Percentiles rank a stretch among this genome's conserved stretches.
Evolutionary conservation across 805 yeast species (phyloP).

Genomic region (Zygosaccharomyces rouxii): DNA sequence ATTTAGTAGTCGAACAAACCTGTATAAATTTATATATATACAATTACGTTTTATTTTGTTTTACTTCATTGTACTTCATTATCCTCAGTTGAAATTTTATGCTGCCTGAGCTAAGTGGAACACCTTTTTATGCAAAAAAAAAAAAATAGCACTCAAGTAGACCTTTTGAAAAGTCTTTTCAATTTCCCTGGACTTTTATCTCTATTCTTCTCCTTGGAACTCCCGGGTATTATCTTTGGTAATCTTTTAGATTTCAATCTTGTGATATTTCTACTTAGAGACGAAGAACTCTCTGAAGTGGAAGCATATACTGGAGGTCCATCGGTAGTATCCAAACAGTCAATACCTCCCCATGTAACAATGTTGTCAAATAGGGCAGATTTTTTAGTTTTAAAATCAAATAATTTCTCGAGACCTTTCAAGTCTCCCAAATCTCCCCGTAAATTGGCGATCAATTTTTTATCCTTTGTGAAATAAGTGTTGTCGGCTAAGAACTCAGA

Average conservation of each 20-base stretch:
- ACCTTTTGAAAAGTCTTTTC: slow-evolving; percentile 10
- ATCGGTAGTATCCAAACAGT: not conserved
- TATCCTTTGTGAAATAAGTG: slow-evolving; percentile 13
- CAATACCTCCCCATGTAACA: slow-evolving; percentile 4
- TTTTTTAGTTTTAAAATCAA: slow-evolving; percentile 5
- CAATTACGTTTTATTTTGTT: not conserved
- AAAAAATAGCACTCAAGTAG: not conserved
- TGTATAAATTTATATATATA: not conserved
- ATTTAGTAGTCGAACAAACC: not conserved
- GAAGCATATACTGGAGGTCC: slow-evolving; percentile 1
- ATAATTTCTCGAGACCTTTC: slow-evolving; percentile 12
- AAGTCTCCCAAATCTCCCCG: slow-evolving; percentile 8
- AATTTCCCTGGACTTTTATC: slow-evolving; percentile 1
- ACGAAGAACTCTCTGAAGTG: slow-evolving; percentile 5
- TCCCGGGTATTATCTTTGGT: not conserved
- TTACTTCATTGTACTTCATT: not conserved
- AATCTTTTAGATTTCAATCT: slow-evolving; percentile 7
- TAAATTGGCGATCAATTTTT: slow-evolving; percentile 13
- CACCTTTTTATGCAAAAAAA: not conserved
- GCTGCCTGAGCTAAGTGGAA: not conserved
- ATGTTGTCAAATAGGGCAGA: slow-evolving; percentile 9
- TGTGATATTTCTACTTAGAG: slow-evolving; percentile 7
- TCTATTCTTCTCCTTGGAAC: slow-evolving; percentile 5
- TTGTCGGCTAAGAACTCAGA: slow-evolving; percentile 16
- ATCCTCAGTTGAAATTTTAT: not conserved